Evolutionary conservation across 176 grass and related monocot genomes (phyloP), one percentile per base, ranked within the genome.

Genomic region (Pontederia crassipes): DNA sequence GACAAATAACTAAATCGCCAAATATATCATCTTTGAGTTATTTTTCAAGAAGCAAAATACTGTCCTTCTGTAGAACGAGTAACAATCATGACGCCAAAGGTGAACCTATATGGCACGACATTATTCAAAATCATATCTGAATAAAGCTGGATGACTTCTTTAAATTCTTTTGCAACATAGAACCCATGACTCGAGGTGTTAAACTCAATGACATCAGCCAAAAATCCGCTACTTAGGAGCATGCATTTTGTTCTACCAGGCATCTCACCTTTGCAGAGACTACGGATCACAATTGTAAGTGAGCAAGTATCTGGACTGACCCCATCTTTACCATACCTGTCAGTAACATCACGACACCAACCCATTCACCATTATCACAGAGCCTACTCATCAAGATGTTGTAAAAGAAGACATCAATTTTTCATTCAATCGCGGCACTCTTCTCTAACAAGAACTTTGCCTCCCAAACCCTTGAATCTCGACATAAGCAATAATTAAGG

Each of bases 171-270:
- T 47, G 48, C 73, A 53, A 58, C 67, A 59, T 71, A 78, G 24
- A 89, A 76, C 62, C 75, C 79, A 83, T 89, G 82, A 74, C 86
- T 74, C 51, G 89, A 66, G 73, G 89, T 89, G 67, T 95, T 95
- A 55, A 80, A 89, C 11, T 82, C 70, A 65, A 88, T 79, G 46
- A 73, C 59, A 66, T 89, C 82, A 48, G 71, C 74, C 54, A 62
- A 53, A 61, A 82, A 73, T 47, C 58, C 52, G 14, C 72, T 17
- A 4, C 32, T 72, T 26, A 66, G 70, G 54, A 95, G 52, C 35
- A 95, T 65, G 55, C 46, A 78, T 57, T 76, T 82, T 11, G 82
- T 76, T 58, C 74, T 48, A 17, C 11, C 17, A 45, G 82, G 69
- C 58, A 80, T 95, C 55, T 81, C 89, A 70, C 69, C 72, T 67